These are phyloP conservation scores for Uromyces viciae-fabae DNA, from an alignment of 1,284 basidiomycete species.

Conservation along the genomic window DNA sequence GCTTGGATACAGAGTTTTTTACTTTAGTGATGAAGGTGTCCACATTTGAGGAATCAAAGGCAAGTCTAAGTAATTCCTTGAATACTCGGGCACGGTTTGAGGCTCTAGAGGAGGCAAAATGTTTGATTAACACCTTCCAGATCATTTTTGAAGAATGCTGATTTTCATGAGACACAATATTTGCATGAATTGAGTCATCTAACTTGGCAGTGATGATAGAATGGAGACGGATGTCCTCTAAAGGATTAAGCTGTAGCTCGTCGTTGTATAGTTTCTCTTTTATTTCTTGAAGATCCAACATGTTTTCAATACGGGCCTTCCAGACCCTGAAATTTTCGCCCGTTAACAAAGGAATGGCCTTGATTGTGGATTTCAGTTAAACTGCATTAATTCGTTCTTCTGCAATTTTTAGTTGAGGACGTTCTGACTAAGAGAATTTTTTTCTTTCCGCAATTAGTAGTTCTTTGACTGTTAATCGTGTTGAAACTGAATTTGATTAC, in stretches of 20 bases:
- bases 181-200: background rate
- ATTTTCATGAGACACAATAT: background rate
- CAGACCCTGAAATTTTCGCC: background rate
- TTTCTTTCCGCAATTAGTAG: no score
- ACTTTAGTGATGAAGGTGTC: background rate
- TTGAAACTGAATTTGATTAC: background rate
- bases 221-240: background rate
- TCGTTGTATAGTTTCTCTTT: background rate
- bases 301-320: background rate
- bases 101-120: background rate
- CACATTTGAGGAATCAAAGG: background rate
- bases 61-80: background rate
- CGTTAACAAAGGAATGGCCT: background rate
- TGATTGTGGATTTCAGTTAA: background rate
- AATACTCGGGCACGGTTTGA: background rate
- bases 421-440: no score
- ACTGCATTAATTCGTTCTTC: background rate
- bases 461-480: background rate
- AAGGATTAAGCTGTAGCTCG: background rate
- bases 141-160: background rate
- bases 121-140: background rate
- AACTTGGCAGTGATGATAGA: background rate
- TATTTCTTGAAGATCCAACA: background rate
- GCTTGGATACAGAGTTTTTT: background rate
- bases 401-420: background rate